Evolutionary conservation across 768 basidiomycete genomes (phyloP), one percentile per base, ranked within the genome.

Genomic region (Podaxis pistillaris): DNA sequence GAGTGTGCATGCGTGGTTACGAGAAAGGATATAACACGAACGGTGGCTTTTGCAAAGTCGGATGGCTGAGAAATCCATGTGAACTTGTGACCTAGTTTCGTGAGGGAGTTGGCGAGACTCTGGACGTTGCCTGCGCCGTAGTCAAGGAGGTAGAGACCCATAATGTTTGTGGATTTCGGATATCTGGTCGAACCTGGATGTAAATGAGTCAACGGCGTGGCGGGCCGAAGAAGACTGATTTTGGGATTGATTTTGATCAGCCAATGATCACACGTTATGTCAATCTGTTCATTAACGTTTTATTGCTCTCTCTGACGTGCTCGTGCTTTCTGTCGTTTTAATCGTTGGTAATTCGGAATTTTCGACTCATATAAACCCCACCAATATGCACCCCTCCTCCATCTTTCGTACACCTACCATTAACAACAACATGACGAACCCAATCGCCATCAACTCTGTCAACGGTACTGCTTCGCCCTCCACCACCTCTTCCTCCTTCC

Each of bases 41-140:
- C 97, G 54, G 94, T 88, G 55, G 95, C 95, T 71, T 88, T 85
- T 63, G 85, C 82, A 73, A 99, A 93, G 74, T 98, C 97, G 5
- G 82, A 80, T 22, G 89, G 85, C 17, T 81, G 76, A 30, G 86
- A 81, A 72, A 99, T 90, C 96, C 96, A 99, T 64, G 88, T 82
- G 75, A 95, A 98, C 1, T 84, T 74, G 75, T 93, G 87, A 15
- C 96, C 96, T 0, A 98, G 87, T 62, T 85, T 85, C 49, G 77
- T 83, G 67, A 98, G 81, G 1, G 96, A 91, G 74, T 98, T 98
- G 30, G 96, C 96, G 44, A 98, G 86, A 70, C 91, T 94, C 77
- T 89, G 89, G 51, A 94, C 93, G 71, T 95, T 98, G 22, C 96
- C 96, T 56, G 96, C 96, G 73, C 96, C 96, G 72, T 98, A 97